phyloP scores from a whole-genome alignment of 2,329 filamentous ascomycete genomes.

The Aspergillus ibericus region DNA sequence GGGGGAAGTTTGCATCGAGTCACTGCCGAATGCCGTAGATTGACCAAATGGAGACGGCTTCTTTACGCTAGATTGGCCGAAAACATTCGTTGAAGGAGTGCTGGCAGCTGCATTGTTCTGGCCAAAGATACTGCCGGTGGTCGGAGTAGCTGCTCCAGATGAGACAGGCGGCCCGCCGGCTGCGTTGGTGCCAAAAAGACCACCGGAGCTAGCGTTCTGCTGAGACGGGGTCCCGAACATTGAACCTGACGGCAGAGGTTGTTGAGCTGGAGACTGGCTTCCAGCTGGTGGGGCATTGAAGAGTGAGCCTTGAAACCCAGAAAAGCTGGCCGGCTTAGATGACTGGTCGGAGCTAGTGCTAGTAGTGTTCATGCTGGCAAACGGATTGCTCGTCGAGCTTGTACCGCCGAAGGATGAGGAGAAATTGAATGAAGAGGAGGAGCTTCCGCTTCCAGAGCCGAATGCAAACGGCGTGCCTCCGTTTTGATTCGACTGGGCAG shows the following conservation, averaged over 20 bases:
- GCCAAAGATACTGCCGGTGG: conserved; percentile 24
- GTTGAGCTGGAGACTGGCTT: conserved; percentile 22
- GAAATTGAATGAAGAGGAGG: conserved; percentile 35
- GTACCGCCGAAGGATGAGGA: conserved; percentile 24
- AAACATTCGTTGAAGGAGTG: conserved; percentile 21
- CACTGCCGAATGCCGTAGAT: conserved; percentile 22
- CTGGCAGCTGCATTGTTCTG: conserved; percentile 15
- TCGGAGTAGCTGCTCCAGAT: conserved; percentile 18
- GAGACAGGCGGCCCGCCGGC: conserved; percentile 13
- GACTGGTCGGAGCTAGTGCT: conserved; percentile 17
- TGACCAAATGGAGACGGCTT: conserved; percentile 31
- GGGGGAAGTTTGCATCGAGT: conserved; percentile 38
- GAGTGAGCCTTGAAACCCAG: conserved; percentile 34
- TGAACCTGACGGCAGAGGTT: conserved; percentile 21
- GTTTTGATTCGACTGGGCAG: conserved; percentile 25
- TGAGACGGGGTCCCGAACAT: conserved; percentile 22
- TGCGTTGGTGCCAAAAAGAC: conserved; percentile 19
- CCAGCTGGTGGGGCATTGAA: conserved; percentile 30
- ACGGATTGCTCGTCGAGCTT: conserved; percentile 35
- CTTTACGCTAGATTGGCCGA: conserved; percentile 22
- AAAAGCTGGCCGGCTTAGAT: conserved; percentile 21
- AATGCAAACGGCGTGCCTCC: conserved; percentile 32
- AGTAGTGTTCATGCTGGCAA: conserved; percentile 30
- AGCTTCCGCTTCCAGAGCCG: conserved; percentile 26
- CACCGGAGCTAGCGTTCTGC: conserved; percentile 15